These are phyloP conservation scores for Neonectria punicea DNA, from an alignment of 2,329 filamentous ascomycete species.

Conservation along the genomic window DNA sequence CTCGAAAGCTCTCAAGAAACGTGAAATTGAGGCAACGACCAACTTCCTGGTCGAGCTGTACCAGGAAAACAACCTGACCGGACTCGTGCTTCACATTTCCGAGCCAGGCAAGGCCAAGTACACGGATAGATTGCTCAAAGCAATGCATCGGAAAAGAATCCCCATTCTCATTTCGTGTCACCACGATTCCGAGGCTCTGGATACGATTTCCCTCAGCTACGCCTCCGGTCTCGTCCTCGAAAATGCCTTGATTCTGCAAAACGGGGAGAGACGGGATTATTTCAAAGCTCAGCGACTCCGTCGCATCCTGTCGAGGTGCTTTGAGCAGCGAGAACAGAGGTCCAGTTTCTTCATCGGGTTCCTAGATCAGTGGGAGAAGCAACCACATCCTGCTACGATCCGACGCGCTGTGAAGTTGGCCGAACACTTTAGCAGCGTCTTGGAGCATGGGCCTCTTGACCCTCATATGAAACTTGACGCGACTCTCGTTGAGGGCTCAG, in stretches of 20 bases:
- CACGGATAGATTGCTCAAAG: conserved; percentile 20
- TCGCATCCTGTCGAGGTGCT: conserved; percentile 24
- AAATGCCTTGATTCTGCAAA: conserved; percentile 29
- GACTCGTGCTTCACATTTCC: conserved; percentile 14
- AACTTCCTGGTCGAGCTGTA: conserved; percentile 14
- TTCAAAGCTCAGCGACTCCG: conserved; percentile 27
- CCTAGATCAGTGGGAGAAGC: conserved; percentile 24
- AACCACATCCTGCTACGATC: conserved; percentile 24
- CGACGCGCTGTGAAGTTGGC: conserved; percentile 32
- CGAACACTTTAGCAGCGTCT: conserved; percentile 28
- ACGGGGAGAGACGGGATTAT: conserved; percentile 31
- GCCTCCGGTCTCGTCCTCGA: conserved; percentile 28
- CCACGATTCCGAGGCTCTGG: conserved; percentile 28
- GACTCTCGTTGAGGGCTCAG: background rate
- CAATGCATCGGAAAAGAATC: conserved; percentile 7
- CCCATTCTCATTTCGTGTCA: conserved; percentile 25
- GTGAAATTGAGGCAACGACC: conserved; percentile 13
- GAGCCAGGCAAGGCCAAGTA: background rate
- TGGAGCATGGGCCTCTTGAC: conserved; percentile 30
- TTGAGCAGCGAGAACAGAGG: conserved; percentile 23
- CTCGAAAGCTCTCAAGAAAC: conserved; percentile 17
- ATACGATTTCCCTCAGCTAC: conserved; percentile 14
- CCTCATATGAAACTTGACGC: background rate
- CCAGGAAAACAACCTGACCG: conserved; percentile 14
- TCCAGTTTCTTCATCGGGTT: conserved; percentile 31